These are phyloP conservation scores for Chaetomium cochliodes DNA, from an alignment of 495 filamentous ascomycete genomes.

Conservation along the genomic window DNA sequence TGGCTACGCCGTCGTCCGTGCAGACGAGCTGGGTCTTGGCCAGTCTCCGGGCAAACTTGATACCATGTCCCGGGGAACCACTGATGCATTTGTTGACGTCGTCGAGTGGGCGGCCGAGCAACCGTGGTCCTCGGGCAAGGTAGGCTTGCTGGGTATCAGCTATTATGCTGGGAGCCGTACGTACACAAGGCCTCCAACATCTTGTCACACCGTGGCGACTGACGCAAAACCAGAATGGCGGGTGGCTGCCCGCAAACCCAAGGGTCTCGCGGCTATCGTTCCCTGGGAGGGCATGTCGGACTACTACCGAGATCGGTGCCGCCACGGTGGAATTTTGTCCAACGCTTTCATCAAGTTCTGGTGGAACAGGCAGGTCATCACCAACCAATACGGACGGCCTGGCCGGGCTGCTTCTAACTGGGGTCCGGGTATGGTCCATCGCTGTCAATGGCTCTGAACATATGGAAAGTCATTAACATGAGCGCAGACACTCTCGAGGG, in stretches of 20 bases:
- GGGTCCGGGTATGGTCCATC: conserved; percentile 30
- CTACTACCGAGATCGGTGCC: conserved; percentile 61
- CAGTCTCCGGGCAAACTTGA: conserved; percentile 59
- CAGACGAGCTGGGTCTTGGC: conserved; percentile 59
- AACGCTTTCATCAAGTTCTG: conserved; percentile 63
- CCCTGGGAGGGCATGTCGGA: conserved; percentile 72
- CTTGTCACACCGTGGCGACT: too few species aligned
- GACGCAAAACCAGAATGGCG: conserved; percentile 48
- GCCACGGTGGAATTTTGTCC: conserved; percentile 65
- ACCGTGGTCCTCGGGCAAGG: conserved; percentile 60
- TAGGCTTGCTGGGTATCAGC: conserved; percentile 60
- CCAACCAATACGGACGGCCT: conserved; percentile 60
- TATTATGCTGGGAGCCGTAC: conserved; percentile 57
- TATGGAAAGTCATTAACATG: neutral
- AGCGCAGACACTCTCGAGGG: conserved; percentile 56
- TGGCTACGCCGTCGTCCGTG: conserved; percentile 60
- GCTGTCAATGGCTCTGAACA: neutral
- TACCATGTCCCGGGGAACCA: conserved; percentile 59
- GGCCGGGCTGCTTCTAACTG: conserved; percentile 35
- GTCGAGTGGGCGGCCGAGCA: conserved; percentile 64
- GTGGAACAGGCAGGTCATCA: conserved; percentile 63
- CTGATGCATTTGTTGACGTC: conserved; percentile 60
- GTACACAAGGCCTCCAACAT: too few species aligned
- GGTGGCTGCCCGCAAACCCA: conserved; percentile 59
- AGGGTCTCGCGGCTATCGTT: conserved; percentile 58